Percentiles rank a stretch among this genome's conserved stretches.
These are phyloP conservation scores for Sechiopsis laciniata DNA, from an alignment of 306 rosid species.

Conservation along the genomic window DNA sequence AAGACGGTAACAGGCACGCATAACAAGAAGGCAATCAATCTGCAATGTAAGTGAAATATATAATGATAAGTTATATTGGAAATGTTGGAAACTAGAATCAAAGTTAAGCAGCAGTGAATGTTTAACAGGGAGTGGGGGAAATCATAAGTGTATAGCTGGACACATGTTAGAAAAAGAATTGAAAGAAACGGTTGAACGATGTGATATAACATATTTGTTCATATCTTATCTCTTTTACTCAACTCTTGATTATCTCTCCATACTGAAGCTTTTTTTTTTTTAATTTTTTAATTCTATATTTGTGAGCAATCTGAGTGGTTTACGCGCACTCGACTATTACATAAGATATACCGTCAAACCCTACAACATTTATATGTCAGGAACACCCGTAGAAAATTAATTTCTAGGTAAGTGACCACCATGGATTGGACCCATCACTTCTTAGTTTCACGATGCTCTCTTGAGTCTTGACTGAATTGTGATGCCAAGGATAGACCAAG, in stretches of 20 bases:
- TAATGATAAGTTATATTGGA: not conserved
- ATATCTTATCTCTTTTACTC: constrained; percentile 14
- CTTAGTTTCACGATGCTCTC: too few species aligned
- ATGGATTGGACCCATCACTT: too few species aligned
- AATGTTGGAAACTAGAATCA: not conserved
- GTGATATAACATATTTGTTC: not conserved
- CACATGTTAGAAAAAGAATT: not conserved
- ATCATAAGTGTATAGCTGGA: not conserved
- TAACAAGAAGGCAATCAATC: not conserved
- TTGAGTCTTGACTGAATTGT: not conserved
- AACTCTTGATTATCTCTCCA: not conserved
- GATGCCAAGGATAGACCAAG: not conserved
- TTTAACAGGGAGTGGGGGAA: too few species aligned
- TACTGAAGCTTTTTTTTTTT: too few species aligned
- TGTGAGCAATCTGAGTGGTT: too few species aligned
- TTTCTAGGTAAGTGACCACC: too few species aligned
- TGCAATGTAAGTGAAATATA: not conserved
- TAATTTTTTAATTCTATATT: too few species aligned
- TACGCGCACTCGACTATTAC: too few species aligned
- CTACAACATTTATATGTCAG: too few species aligned
- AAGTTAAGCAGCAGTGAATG: not conserved
- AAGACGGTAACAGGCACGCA: not conserved
- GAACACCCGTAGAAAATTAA: too few species aligned
- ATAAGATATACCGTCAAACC: too few species aligned
- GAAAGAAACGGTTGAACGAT: constrained; percentile 4